A percentile compares a stretch with the other conserved stretches of the same genome.
These are phyloP conservation scores for Orbilia quercus DNA, from an alignment of 2,329 filamentous ascomycete species.

Conservation along the genomic window DNA sequence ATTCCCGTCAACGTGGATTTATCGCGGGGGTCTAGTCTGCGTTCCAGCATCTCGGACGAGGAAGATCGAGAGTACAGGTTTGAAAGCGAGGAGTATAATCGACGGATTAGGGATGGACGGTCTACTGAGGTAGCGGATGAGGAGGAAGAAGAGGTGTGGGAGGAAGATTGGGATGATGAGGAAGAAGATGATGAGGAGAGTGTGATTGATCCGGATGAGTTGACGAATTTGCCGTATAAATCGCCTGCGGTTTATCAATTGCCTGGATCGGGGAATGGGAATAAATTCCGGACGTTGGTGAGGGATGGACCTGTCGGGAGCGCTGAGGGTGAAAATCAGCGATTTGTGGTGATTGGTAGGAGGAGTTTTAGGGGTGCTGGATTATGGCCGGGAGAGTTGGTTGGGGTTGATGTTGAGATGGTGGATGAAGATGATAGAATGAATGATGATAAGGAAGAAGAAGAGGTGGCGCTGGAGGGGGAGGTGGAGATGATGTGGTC, in stretches of 20 bases:
- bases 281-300: conserved; percentile 45
- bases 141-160: conserved; percentile 47
- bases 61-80: conserved; percentile 2
- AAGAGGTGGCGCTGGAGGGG: conserved; percentile 24
- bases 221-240: conserved; percentile 53
- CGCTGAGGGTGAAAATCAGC: conserved; percentile 19
- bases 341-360: conserved; percentile 52
- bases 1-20: conserved; percentile 1
- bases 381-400: conserved; percentile 28
- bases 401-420: conserved; percentile 37
- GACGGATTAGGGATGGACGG: not conserved
- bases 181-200: conserved; percentile 17
- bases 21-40: conserved; percentile 23
- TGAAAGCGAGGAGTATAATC: conserved; percentile 14
- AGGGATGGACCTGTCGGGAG: conserved; percentile 43
- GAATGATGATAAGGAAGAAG: conserved; percentile 29
- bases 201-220: conserved; percentile 43
- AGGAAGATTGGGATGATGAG: conserved; percentile 7
- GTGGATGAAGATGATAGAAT: conserved; percentile 8
- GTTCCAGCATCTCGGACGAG: conserved; percentile 20
- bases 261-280: conserved; percentile 44
- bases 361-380: conserved; percentile 46
- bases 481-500: conserved; percentile 68
- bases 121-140: conserved; percentile 1
- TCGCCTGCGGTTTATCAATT: conserved; percentile 45